Evolutionary conservation across 495 filamentous ascomycete genomes (phyloP).

Genomic region (Lindgomyces ingoldianus): DNA sequence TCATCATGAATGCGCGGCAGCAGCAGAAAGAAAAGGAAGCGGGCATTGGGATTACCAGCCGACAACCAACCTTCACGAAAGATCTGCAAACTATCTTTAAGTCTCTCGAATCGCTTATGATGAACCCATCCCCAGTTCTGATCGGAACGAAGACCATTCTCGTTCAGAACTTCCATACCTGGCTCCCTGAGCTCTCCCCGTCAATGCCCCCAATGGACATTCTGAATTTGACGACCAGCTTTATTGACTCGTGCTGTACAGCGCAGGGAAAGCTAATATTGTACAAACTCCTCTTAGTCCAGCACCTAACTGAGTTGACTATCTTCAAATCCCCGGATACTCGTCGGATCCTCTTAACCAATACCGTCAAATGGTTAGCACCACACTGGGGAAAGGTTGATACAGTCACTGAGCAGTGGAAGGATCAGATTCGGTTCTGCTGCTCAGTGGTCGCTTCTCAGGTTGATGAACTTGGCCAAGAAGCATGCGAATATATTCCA

Average conservation of each 20-base stretch:
- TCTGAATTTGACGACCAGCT: constrained; percentile 84
- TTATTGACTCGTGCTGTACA: constrained; percentile 84
- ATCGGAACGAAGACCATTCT: constrained; percentile 93
- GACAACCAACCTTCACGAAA: constrained; percentile 73
- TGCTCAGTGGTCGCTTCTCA: constrained; percentile 88
- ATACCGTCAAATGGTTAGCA: constrained; percentile 86
- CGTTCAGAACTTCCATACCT: constrained; percentile 95
- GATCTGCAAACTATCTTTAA: constrained; percentile 88
- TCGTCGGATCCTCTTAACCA: constrained; percentile 69
- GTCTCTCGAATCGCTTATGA: constrained; percentile 84
- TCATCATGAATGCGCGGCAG: constrained; percentile 86
- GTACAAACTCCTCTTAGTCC: constrained; percentile 89
- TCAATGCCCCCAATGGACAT: constrained; percentile 82
- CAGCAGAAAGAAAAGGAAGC: constrained; percentile 88
- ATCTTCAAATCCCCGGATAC: constrained; percentile 78
- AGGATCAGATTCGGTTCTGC: constrained; percentile 87
- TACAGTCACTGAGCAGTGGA: constrained; percentile 79
- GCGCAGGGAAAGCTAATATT: constrained; percentile 93
- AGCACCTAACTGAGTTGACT: constrained; percentile 78
- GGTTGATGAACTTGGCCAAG: constrained; percentile 72
- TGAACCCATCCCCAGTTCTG: constrained; percentile 75
- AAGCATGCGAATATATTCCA: constrained; percentile 82
- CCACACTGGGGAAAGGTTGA: constrained; percentile 86
- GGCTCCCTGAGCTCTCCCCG: constrained; percentile 83
- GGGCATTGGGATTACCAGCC: constrained; percentile 81